Base-by-base conservation (phyloP, 768 basidiomycete species). In the Kwoniella botswanensis region DNA sequence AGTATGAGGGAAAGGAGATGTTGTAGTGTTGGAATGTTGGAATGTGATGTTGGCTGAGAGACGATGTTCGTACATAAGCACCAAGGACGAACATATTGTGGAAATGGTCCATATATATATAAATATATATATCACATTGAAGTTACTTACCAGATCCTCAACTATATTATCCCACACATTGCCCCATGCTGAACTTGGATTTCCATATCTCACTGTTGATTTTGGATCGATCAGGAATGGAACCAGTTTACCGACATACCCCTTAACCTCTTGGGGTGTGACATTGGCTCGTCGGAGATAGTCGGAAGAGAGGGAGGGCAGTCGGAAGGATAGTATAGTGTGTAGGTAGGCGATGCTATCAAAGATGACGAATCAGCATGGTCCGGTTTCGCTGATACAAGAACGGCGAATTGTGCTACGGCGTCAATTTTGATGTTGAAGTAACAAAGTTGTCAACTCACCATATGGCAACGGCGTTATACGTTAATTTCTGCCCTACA, bases 401-500 rank as follows among this genome's bases (percentile, higher is more conserved):
- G 26, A 26, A 26, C 26, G 2, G 26, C 26, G 26, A 26, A 26
- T 26, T 26, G 26, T 26, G 26, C 26, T 26, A 26, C 26, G 3
- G 3, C 26, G 26, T 26, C 26, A 26, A 4, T 26, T 26, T 26
- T 26, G 26, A 26, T 26, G 26, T 26, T 26, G 26, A 26, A 3
- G 26, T 26, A 4, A 26, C 26, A 26, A 4, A 26, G 2, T 3
- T 50, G 13, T 50, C 46, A 50, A 70, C 76, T 71, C 57, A 79
- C 78, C 74, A 76, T 15, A 79, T 72, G 4, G 80, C 74, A 4
- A 81, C 44, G 41, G 74, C 78, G 53, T 81, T 81, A 50, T 79
- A 81, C 1, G 64, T 69, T 41, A 81, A 65, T 53, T 76, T 81
- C 18, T 56, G 26, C 3, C 76, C 80, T 3, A 65, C 60, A 5